Base-by-base conservation (phyloP, 306 rosid species). In the Abrus precatorius region DNA sequence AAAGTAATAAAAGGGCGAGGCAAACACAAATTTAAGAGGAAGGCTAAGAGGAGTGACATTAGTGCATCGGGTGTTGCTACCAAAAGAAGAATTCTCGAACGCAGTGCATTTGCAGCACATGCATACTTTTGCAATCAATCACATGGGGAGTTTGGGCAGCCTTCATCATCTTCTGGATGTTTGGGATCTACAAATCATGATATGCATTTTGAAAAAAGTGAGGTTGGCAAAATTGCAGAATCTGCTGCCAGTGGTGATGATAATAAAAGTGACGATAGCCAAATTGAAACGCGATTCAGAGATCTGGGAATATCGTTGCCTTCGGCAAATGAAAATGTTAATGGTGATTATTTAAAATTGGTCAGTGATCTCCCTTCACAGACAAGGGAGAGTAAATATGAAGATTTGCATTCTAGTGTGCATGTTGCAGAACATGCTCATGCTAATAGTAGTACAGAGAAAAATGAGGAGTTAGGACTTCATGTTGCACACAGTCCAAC, bases 41-140 rank as follows among this genome's bases (percentile, higher is more conserved):
- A 86, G 85, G 88, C 89, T 77, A 81, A 78, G 70, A 88, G 84
- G 80, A 87, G 84, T 76, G 97, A 90, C 62, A 75, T 78, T 30
- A 83, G 85, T 69, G 84, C 84, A 64, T 86, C 88, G 54, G 81
- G 81, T 76, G 55, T 82, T 77, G 74, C 87, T 56, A 78, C 87
- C 61, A 93, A 87, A 77, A 85, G 87, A 88, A 90, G 92, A 85
- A 85, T 93, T 85, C 94, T 95, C 9, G 86, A 84, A 77, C 73
- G 85, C 20, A 87, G 99, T 85, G 92, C 92, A 60, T 80, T 80
- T 60, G 94, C 96, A 32, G 97, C 97, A 13, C 84, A 64, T 79
- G 70, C 80, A 47, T 91, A 87, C 84, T 93, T 93, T 78, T 81
- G 61, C 77, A 89, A 84, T 86, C 83, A 88, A 75, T 84, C 86